Evolutionary conservation across 2,329 filamentous ascomycete genomes (phyloP).

Genomic region (Bipolaris bicolor): DNA sequence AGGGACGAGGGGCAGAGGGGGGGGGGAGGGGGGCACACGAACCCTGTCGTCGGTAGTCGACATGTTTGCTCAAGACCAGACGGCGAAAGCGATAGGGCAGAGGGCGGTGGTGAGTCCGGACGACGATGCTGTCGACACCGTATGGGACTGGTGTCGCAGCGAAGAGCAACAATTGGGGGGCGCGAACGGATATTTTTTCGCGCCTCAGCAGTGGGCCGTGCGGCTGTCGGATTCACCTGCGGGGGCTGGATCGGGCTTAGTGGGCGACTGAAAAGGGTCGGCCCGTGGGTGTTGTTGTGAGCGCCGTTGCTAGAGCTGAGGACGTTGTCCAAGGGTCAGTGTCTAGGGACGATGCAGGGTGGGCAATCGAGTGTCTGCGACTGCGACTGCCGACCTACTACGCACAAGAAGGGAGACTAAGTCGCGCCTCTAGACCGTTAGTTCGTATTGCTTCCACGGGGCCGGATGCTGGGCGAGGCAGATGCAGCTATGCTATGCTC

Average conservation of each 20-base stretch:
- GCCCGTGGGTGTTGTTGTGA: constrained; percentile 38
- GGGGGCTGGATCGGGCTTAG: constrained; percentile 31
- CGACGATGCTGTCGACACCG: constrained; percentile 30
- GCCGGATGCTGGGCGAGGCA: constrained; percentile 31
- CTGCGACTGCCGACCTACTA: constrained; percentile 11
- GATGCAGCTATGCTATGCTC: constrained; percentile 33
- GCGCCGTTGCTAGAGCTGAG: constrained; percentile 18
- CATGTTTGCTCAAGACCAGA: constrained; percentile 31
- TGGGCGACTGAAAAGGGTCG: constrained; percentile 43
- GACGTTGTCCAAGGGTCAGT: constrained; percentile 7
- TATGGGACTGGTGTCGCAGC: constrained; percentile 30
- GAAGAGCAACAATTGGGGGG: constrained; percentile 10
- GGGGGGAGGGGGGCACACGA: constrained; percentile 38
- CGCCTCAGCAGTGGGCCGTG: constrained; percentile 24
- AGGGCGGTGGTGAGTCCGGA: constrained; percentile 18
- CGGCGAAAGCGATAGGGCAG: constrained; percentile 12
- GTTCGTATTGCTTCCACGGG: constrained; percentile 28
- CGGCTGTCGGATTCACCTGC: constrained; percentile 31
- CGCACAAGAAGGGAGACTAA: constrained; percentile 22
- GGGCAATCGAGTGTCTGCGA: constrained; percentile 10
- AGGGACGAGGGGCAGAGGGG: constrained; percentile 32
- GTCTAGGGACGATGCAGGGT: constrained; percentile 10
- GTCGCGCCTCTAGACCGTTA: constrained; percentile 29
- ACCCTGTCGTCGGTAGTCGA: constrained; percentile 50
- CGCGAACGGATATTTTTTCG: constrained; percentile 32